Base-by-base conservation (phyloP, 2,329 filamentous ascomycete genomes). In the Madurella mycetomatis region DNA sequence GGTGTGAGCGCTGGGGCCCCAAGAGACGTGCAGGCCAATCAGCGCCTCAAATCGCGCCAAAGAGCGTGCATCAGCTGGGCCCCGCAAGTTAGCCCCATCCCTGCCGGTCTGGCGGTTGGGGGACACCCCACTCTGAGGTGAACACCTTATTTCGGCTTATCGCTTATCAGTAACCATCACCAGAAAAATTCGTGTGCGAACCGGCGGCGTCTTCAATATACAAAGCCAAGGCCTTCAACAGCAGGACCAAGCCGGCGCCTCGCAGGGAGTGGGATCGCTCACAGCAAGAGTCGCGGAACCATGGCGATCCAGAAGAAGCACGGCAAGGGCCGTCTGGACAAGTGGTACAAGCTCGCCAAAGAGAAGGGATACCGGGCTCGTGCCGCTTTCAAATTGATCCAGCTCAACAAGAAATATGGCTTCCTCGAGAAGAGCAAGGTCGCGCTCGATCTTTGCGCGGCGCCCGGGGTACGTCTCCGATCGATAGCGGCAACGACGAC, bases 231-330 rank as follows among this genome's bases (percentile, higher is more conserved):
- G 40, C 37, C 47, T 17, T 19, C 52, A 19, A 37, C 44, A 51
- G 11, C 13, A 34, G 30, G 40, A 42, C 34, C 42, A 15, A 37
- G 11, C 39, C 30, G 32, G 19, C 49, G 46, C 5, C 41, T 47
- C 43, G 17, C 39, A 37, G 49, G 37, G 17, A 40, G 31, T 41
- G 41, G 46, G 40, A 54, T 55, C 32, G 43, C 40, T 19, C 41
- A n/a, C 43, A 18, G 15, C 39, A 50, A 11, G 16, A 51, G 39
- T 48, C 40, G n/a, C 56, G 52, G 39, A 51, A 53, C 41, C 53
- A 97, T 97, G 94, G 92, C 90, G 67, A 92, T 97, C 67, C 90
- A 97, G 70, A 96, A 97, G 82, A 97, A 97, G 82, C 88, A 96
- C 76, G 92, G 91, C 76, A 97, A 97, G 78, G 92, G 92, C 73